Evolutionary conservation across 306 rosid genomes (phyloP).

Genomic region (Cicer arietinum): DNA sequence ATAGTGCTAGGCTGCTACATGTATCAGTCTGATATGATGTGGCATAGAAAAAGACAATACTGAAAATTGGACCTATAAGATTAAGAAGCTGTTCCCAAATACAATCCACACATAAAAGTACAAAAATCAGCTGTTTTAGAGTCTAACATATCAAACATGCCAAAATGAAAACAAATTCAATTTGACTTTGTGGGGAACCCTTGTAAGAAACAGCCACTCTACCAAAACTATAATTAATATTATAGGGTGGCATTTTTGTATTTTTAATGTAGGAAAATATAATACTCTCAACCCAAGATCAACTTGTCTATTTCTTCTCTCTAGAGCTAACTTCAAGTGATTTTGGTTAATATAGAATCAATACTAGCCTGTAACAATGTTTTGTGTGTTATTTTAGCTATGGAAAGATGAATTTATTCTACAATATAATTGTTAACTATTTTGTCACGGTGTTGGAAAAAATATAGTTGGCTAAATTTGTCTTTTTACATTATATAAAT

Average conservation of each 20-base stretch:
- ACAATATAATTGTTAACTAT: conserved; percentile 2
- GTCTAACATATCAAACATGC: conserved; percentile 5
- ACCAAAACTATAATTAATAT: conserved; percentile 25
- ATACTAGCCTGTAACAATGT: conserved; percentile 41
- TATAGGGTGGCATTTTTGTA: neutral
- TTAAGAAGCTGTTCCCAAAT: conserved; percentile 30
- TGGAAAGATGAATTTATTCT: neutral
- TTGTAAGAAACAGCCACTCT: conserved; percentile 21
- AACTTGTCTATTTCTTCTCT: conserved; percentile 33
- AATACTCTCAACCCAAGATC: conserved; percentile 1
- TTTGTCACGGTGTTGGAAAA: conserved; percentile 2
- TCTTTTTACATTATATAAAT: conserved; percentile 22
- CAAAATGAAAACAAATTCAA: conserved; percentile 26
- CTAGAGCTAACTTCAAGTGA: conserved; percentile 32
- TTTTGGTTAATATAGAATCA: conserved; percentile 25
- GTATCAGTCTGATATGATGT: conserved; percentile 6
- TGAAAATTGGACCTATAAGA: conserved; percentile 13
- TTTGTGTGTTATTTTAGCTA: conserved; percentile 22
- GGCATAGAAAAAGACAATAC: conserved; percentile 14
- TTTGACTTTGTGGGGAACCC: conserved; percentile 17
- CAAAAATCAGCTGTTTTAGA: conserved; percentile 24
- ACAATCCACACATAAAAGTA: conserved; percentile 5
- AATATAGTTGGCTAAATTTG: neutral
- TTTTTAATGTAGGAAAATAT: conserved; percentile 19
- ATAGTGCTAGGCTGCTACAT: conserved; percentile 2